Conservation (phyloP, 2,329 filamentous ascomycete species). For the Penicillium sumatraense region DNA sequence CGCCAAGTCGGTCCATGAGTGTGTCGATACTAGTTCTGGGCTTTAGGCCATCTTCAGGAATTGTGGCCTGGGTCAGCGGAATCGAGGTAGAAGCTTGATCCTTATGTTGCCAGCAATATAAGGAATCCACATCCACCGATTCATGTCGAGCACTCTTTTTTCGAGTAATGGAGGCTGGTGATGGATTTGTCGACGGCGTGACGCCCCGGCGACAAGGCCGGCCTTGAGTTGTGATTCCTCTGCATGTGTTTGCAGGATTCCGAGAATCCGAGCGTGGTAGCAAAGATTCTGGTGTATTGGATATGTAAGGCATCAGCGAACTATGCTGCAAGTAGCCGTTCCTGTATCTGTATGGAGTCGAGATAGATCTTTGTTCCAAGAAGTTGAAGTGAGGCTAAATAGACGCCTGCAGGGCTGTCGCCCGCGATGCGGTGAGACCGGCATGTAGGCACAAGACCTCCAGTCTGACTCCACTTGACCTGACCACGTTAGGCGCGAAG, state of each 20-base stretch:
- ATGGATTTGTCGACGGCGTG: slow-evolving; percentile 48
- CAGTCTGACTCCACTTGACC: slow-evolving; percentile 1
- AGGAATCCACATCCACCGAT: slow-evolving; percentile 39
- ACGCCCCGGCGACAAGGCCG: slow-evolving; percentile 79
- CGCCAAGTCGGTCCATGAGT: slow-evolving; percentile 75
- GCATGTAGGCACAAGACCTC: not conserved
- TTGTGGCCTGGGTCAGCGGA: slow-evolving; percentile 18
- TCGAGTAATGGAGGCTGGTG: slow-evolving; percentile 28
- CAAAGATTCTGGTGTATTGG: slow-evolving; percentile 78
- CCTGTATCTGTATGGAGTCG: not conserved
- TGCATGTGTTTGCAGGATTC: slow-evolving; percentile 81
- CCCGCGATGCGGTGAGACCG: slow-evolving; percentile 1
- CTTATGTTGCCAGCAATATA: slow-evolving; percentile 95
- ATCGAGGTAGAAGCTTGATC: slow-evolving; percentile 67
- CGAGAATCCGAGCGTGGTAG: slow-evolving; percentile 82
- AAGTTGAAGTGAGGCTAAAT: not conserved
- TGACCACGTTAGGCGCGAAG: slow-evolving; percentile 3
- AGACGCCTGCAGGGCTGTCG: slow-evolving; percentile 2
- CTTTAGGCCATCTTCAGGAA: slow-evolving; percentile 51
- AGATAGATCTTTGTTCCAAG: not conserved
- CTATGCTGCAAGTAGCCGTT: not conserved
- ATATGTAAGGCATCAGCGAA: slow-evolving; percentile 65
- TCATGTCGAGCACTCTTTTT: slow-evolving; percentile 28
- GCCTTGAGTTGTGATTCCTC: slow-evolving; percentile 82
- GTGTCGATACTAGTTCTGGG: slow-evolving; percentile 85